phyloP scores from a whole-genome alignment of 306 rosid species.

The Mimosa pudica region DNA sequence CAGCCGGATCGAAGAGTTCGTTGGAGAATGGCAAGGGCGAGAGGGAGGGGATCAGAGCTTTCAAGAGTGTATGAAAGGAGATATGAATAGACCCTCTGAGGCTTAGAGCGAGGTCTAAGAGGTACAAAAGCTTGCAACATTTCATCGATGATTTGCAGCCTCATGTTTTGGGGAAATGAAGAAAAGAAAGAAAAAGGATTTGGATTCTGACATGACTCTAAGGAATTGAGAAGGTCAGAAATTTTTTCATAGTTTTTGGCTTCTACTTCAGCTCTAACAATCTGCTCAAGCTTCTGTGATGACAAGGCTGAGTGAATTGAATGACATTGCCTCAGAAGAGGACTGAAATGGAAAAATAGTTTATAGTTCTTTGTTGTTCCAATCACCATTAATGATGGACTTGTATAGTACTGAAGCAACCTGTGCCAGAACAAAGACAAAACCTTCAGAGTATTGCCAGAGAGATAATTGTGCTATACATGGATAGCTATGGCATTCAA shows the following conservation, averaged over 20 bases:
- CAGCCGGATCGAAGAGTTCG: constrained; percentile 56
- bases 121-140: constrained; percentile 56
- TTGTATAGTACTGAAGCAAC: constrained; percentile 3
- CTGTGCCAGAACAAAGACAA: constrained; percentile 24
- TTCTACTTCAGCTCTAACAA: constrained; percentile 53
- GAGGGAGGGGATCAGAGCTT: constrained; percentile 53
- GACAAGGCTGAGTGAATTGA: constrained; percentile 41
- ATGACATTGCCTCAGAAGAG: constrained; percentile 36
- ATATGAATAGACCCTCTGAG: constrained; percentile 41
- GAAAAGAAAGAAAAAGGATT: constrained; percentile 79
- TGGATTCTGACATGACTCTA: constrained; percentile 59
- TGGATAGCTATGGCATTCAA: not conserved
- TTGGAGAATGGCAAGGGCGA: constrained; percentile 58
- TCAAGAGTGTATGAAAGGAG: constrained; percentile 56
- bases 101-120: constrained; percentile 50
- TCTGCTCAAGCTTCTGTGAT: constrained; percentile 45
- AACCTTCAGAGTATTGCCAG: constrained; percentile 28
- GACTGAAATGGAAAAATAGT: constrained; percentile 25
- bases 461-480: not conserved
- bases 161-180: constrained; percentile 47
- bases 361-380: constrained; percentile 37
- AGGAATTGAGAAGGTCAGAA: constrained; percentile 57
- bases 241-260: constrained; percentile 62
- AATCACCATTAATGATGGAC: constrained; percentile 38
- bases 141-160: constrained; percentile 64